phyloP scores from a whole-genome alignment of 2,329 filamentous ascomycete species.

The Colletotrichum siamense region DNA sequence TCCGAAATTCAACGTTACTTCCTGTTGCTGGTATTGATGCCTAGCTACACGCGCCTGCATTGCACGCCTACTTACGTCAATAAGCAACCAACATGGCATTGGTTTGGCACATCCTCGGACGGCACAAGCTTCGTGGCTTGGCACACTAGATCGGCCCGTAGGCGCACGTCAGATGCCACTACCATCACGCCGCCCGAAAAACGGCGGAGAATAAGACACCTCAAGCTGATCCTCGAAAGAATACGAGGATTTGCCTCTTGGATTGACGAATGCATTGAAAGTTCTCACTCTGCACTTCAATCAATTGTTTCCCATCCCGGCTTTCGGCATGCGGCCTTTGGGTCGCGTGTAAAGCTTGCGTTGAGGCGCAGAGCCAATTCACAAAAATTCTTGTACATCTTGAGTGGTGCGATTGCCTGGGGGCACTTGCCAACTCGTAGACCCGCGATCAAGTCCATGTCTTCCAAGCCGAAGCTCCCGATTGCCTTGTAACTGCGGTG shows the following conservation, averaged over 20 bases:
- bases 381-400: not conserved
- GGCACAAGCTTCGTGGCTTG: not conserved
- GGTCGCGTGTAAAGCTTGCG: fast-evolving
- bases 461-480: fast-evolving
- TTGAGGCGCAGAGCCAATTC: not conserved
- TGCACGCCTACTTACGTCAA: not conserved
- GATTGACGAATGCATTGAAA: not conserved
- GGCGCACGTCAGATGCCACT: not conserved
- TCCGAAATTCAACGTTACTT: not conserved
- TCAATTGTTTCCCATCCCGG: not conserved
- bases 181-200: not conserved
- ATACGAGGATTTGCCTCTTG: not conserved
- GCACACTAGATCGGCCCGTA: not conserved
- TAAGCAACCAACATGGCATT: not conserved
- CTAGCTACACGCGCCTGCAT: not conserved
- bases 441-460: not conserved
- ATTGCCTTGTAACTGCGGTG: not conserved
- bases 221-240: not conserved
- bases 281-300: not conserved
- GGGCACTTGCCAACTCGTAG: not conserved
- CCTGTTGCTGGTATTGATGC: not conserved
- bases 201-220: not conserved
- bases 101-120: not conserved
- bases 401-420: not conserved
- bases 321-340: not conserved